Percentiles rank a stretch among this genome's conserved stretches.
Evolutionary conservation across 1,284 basidiomycete species (phyloP).

Genomic region (Ganoderma meredithae): DNA sequence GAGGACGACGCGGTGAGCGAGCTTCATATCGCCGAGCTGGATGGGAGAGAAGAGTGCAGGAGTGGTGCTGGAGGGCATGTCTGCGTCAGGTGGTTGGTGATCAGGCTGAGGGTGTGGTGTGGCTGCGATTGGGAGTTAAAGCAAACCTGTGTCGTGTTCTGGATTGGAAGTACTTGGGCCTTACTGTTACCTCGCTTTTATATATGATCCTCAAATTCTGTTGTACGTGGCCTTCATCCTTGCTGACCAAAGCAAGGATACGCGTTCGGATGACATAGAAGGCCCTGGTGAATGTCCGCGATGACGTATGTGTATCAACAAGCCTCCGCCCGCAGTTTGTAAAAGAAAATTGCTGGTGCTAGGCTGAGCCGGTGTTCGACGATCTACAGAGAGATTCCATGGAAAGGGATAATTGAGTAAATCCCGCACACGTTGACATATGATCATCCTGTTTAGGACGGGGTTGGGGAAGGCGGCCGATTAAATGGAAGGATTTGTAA

Average conservation of each 20-base stretch:
- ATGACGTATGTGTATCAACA: too few species aligned
- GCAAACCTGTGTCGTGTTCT: not conserved
- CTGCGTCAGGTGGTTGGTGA: not conserved
- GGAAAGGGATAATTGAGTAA: not conserved
- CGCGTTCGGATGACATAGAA: too few species aligned
- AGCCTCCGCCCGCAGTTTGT: not conserved
- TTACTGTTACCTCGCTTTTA: not conserved
- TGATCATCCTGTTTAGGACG: not conserved
- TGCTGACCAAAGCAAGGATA: not conserved
- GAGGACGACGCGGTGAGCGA: slow-evolving; percentile 31
- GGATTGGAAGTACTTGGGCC: not conserved
- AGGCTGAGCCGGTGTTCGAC: not conserved
- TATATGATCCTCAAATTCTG: not conserved
- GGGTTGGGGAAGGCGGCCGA: not conserved
- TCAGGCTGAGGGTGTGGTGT: not conserved
- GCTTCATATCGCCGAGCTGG: slow-evolving; percentile 1
- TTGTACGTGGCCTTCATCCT: not conserved
- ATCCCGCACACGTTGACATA: not conserved
- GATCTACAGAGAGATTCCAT: not conserved
- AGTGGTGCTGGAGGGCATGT: not conserved
- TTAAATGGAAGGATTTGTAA: not conserved
- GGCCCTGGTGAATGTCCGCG: too few species aligned
- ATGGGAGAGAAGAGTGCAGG: slow-evolving; percentile 6
- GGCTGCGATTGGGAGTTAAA: not conserved
- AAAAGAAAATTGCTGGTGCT: not conserved